A percentile compares a stretch with the other conserved stretches of the same genome.
phyloP scores from a whole-genome alignment of 768 basidiomycete genomes.

The Kwoniella pini region DNA sequence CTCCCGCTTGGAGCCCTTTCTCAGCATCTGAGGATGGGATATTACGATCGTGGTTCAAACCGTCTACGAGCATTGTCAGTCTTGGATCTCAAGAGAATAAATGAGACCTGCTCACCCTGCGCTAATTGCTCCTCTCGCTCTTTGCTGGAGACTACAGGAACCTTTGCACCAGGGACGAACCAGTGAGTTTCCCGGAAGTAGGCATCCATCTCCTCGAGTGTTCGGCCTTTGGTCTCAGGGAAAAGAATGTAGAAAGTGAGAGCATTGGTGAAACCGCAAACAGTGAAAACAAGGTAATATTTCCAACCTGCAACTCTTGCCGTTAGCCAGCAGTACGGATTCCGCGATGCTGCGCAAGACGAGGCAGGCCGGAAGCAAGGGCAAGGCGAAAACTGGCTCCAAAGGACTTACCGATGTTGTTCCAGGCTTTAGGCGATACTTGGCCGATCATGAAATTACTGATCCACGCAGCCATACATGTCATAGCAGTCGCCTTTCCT shows the following conservation, averaged over 20 bases:
- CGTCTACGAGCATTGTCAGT: neutral
- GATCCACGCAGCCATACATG: conserved; percentile 56
- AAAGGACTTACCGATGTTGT: conserved; percentile 30
- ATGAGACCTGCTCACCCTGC: conserved; percentile 2
- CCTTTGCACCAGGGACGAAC: conserved; percentile 37
- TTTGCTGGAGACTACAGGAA: conserved; percentile 5
- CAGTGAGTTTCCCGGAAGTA: conserved; percentile 30
- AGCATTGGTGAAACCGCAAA: conserved; percentile 46
- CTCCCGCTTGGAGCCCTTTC: conserved; percentile 1
- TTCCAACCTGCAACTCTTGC: conserved; percentile 37
- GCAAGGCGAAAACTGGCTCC: neutral
- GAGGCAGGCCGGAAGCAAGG: too few species aligned
- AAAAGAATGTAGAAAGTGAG: conserved; percentile 48
- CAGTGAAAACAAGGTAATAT: conserved; percentile 50
- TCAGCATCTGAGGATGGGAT: neutral
- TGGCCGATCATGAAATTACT: conserved; percentile 50
- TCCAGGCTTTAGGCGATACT: conserved; percentile 43
- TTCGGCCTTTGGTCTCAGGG: conserved; percentile 44
- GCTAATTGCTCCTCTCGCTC: conserved; percentile 31
- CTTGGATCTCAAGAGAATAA: neutral
- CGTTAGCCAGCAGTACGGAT: too few species aligned
- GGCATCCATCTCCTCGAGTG: conserved; percentile 47
- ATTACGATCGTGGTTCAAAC: neutral
- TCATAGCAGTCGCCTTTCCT: conserved; percentile 76
- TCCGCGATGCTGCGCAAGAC: too few species aligned